Percentiles rank a stretch among this genome's conserved stretches.
phyloP scores from a whole-genome alignment of 2,329 filamentous ascomycete species.

The Alternaria triticina region DNA sequence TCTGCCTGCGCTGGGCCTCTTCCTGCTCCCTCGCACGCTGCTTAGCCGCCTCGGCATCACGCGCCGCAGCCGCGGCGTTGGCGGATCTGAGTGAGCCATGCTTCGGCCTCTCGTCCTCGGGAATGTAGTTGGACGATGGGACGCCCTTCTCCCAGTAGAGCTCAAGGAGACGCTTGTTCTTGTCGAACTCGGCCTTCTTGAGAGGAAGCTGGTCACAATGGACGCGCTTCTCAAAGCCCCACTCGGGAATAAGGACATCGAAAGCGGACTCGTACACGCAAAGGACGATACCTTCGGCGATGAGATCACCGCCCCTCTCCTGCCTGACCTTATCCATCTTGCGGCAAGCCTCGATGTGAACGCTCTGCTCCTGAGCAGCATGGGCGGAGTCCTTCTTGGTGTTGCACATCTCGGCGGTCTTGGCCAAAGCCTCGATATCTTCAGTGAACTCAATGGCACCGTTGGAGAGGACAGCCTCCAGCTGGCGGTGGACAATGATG shows the following conservation, averaged over 20 bases:
- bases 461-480: conserved; percentile 84
- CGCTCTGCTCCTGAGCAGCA: conserved; percentile 96
- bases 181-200: conserved; percentile 99
- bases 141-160: conserved; percentile 99
- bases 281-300: conserved; percentile 93
- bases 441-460: conserved; percentile 85
- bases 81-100: conserved; percentile 74
- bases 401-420: conserved; percentile 95
- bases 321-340: conserved; percentile 91
- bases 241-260: conserved; percentile 96
- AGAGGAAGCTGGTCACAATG: conserved; percentile 97
- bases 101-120: conserved; percentile 95
- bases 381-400: conserved; percentile 99
- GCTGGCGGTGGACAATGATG: conserved; percentile 91
- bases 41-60: conserved; percentile 82
- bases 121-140: conserved; percentile 92
- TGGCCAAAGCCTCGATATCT: conserved; percentile 84
- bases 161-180: conserved; percentile 92
- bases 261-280: conserved; percentile 99
- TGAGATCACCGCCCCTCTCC: conserved; percentile 86
- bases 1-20: conserved; percentile 89
- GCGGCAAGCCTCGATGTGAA: conserved; percentile 96
- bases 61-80: conserved; percentile 76
- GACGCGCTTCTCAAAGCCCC: conserved; percentile 98
- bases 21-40: conserved; percentile 84